Percentiles rank a stretch among this genome's conserved stretches.
Conservation (phyloP, 1,284 basidiomycete genomes). For the Coniferiporia sulphurascens region DNA sequence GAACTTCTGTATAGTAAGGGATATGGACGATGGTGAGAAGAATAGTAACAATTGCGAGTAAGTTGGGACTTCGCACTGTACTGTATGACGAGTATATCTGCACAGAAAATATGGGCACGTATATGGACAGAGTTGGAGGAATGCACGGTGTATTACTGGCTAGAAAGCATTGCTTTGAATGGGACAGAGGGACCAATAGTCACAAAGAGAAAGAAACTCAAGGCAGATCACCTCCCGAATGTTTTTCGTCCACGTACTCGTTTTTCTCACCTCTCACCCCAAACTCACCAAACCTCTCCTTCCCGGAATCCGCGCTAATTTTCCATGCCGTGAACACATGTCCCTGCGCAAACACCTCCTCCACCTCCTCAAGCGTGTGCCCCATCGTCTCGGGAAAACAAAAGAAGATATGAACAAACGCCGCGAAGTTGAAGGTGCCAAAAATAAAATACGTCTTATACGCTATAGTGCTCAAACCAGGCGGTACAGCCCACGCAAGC, state of each 20-base stretch:
- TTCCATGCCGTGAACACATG: conserved; percentile 70
- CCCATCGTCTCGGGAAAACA: conserved; percentile 74
- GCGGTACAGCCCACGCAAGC: conserved; percentile 61
- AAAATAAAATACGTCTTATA: conserved; percentile 65
- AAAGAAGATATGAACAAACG: conserved; percentile 65
- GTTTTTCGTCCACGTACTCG: conserved; percentile 14
- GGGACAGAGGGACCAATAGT: too few relatives aligned
- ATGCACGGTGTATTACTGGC: not conserved
- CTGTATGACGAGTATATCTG: too few relatives aligned
- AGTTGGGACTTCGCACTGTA: too few relatives aligned
- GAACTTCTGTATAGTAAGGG: too few relatives aligned
- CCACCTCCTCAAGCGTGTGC: conserved; percentile 69
- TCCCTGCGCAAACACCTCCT: conserved; percentile 67
- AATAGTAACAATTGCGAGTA: too few relatives aligned
- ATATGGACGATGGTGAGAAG: too few relatives aligned
- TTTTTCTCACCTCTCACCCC: conserved; percentile 1
- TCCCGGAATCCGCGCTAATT: conserved; percentile 56
- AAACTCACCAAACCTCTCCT: conserved; percentile 51
- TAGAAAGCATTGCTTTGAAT: not conserved
- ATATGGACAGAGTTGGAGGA: too few relatives aligned
- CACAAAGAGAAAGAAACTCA: not conserved
- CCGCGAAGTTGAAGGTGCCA: conserved; percentile 68
- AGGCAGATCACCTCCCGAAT: conserved; percentile 5
- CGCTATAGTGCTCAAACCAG: conserved; percentile 37
- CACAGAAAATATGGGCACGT: too few relatives aligned